Base-by-base conservation (phyloP, 192 early-diverging fungal species). In the Backusella liffmaniae region DNA sequence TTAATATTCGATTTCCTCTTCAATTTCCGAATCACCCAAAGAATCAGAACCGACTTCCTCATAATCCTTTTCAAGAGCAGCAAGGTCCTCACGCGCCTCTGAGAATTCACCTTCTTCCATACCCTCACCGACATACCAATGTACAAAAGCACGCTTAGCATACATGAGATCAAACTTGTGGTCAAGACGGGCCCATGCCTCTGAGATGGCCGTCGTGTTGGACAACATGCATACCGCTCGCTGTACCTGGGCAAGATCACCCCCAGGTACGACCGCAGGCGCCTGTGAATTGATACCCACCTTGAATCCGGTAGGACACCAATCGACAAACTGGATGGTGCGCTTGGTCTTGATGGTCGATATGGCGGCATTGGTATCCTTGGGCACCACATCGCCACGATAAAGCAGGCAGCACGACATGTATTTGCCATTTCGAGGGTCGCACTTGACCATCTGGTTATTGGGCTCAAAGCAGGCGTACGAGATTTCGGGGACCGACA, bases 71-170 rank as follows among this genome's bases (percentile, higher is more conserved):
- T 99, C 97, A 75, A 99, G 94, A 46, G 98, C 97, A 84, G 96
- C 98, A 86, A 98, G 92, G 86, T 99, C 97, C 86, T 98, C 98
- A 89, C 97, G 97, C 67, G 97, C 97, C 89, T 99, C 98, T 68
- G 96, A 97, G 92, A 99, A 99, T 87, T 99, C 98, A 81, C 98
- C 97, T 87, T 99, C 98, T 87, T 99, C 98, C 98, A 99, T 99
- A 89, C 98, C 96, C 87, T 98, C 98, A 83, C 97, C 98, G 72
- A 99, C 98, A 84, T 98, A 99, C 98, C 97, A 98, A 90, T 99
- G 98, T 49, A 99, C 98, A 80, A 99, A 99, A 74, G 98, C 97
- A 87, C 98, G 96, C 92, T 98, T 99, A 84, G 98, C 96, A 88
- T 97, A 99, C 97, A 98, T 98, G 73, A 98, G 91, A 84, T 99